These are phyloP conservation scores for Dactylonectria estremocensis DNA, from an alignment of 2,329 filamentous ascomycete species.

Conservation along the genomic window DNA sequence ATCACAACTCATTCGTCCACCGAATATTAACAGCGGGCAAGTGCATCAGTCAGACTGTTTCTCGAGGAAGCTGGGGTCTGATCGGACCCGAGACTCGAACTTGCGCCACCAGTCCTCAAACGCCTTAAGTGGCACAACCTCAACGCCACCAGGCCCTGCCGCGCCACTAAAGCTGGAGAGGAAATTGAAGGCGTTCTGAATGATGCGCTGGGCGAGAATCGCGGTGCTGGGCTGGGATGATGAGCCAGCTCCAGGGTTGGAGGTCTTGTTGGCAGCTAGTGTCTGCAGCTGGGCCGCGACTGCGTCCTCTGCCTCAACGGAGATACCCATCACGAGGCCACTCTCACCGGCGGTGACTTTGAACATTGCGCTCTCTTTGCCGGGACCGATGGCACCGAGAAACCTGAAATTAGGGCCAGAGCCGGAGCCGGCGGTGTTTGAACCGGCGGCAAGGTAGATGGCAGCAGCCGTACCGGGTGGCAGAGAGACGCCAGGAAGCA, in stretches of 20 bases:
- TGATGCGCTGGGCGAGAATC: conserved; percentile 90
- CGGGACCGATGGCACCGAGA: conserved; percentile 89
- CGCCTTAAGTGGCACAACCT: conserved; percentile 92
- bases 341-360: conserved; percentile 69
- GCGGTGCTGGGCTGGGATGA: conserved; percentile 73
- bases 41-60: conserved; percentile 57
- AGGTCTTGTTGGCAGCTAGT: conserved; percentile 58
- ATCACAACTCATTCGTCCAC: conserved; percentile 4
- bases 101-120: conserved; percentile 99
- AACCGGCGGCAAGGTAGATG: conserved; percentile 82
- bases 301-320: conserved; percentile 81
- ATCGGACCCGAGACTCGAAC: conserved; percentile 89
- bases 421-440: conserved; percentile 57
- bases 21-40: not conserved
- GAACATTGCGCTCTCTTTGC: conserved; percentile 94
- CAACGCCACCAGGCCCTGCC: conserved; percentile 74
- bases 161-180: conserved; percentile 86
- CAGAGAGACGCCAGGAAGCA: conserved; percentile 83
- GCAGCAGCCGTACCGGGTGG: conserved; percentile 86
- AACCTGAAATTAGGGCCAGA: conserved; percentile 79
- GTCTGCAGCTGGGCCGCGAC: conserved; percentile 79
- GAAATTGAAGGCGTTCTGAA: conserved; percentile 98
- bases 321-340: conserved; percentile 84
- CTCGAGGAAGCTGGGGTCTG: conserved; percentile 92
- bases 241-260: conserved; percentile 6